Evolutionary conservation across 805 yeast genomes (phyloP), one percentile per base, ranked within the genome.

Genomic region (Yamadazyma takamatsuzukensis): DNA sequence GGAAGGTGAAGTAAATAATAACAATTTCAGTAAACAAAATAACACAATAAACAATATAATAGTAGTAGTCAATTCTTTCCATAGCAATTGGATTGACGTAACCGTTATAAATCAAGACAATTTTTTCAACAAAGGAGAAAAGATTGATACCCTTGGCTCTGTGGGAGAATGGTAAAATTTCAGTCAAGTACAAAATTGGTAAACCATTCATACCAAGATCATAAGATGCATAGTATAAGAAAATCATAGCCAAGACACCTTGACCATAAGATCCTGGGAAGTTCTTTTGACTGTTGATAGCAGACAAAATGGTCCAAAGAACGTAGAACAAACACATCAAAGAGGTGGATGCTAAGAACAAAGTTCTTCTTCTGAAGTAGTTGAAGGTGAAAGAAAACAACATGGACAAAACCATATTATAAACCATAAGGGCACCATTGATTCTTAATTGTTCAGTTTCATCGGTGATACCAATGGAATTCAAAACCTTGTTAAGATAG

Each of bases 381-480:
- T 29, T 32, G 16, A 42, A 29, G 11, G 40, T 30, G n/a, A 34
- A 30, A 6, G 55, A 47, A 27, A 48, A 46, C 24, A 25, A 28
- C 25, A 38, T 27, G 7, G 63, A 47, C 32, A 56, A 40, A 15
- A 53, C 58, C 43, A 65, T 64, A 56, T 72, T 71, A 51, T 61
- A 72, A 37, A 69, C 53, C 66, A 63, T 67, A 41, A 73, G 61
- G 38, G 70, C 67, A 35, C 74, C 78, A 48, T 75, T 74, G 48
- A 74, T 64, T 31, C 68, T 49, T 34, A 74, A 61, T 51, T 74
- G 75, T 34, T 56, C 52, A 30, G 53, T 53, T 16, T 62, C 54
- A n/a, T 59, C 61, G 29, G 72, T 70, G 45, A 75, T 70, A 37
- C 81, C 80, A 48, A 76, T 72, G 16, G 76, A 66, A 37, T 54